These are phyloP conservation scores for Monilinia fructigena DNA, from an alignment of 2,329 filamentous ascomycete genomes.

Conservation along the genomic window DNA sequence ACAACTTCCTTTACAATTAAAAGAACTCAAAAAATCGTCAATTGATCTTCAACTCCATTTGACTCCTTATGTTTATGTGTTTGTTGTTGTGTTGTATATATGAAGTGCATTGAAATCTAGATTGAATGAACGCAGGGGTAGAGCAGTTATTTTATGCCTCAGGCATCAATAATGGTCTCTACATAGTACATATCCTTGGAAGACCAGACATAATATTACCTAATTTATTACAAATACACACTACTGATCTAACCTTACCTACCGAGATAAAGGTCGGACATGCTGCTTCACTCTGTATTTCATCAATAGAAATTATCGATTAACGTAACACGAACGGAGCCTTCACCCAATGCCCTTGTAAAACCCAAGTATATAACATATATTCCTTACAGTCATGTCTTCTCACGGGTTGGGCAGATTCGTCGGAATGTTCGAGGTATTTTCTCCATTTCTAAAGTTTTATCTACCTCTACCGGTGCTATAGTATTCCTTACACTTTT, in stretches of 20 bases:
- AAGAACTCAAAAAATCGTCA: not conserved
- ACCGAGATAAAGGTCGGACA: too few relatives aligned
- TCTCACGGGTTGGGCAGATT: constrained; percentile 20
- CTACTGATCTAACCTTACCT: too few relatives aligned
- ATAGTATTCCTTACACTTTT: constrained; percentile 12
- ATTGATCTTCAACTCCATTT: not conserved
- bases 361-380: not conserved
- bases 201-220: too few relatives aligned
- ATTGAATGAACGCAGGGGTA: too few relatives aligned
- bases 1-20: not conserved
- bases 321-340: constrained; percentile 7
- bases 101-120: not conserved
- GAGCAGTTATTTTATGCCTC: not conserved
- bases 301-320: not conserved
- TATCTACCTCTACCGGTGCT: constrained; percentile 15
- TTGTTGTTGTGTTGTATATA: not conserved
- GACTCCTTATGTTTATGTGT: not conserved
- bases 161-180: not conserved
- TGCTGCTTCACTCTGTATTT: constrained; percentile 1
- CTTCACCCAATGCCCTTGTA: constrained; percentile 6
- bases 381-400: constrained; percentile 11
- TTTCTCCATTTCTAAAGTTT: constrained; percentile 14
- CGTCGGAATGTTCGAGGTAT: constrained; percentile 35
- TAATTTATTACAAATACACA: too few relatives aligned
- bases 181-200: too few relatives aligned